Evolutionary conservation across 768 basidiomycete species (phyloP).

Genomic region (Boletus edulis): DNA sequence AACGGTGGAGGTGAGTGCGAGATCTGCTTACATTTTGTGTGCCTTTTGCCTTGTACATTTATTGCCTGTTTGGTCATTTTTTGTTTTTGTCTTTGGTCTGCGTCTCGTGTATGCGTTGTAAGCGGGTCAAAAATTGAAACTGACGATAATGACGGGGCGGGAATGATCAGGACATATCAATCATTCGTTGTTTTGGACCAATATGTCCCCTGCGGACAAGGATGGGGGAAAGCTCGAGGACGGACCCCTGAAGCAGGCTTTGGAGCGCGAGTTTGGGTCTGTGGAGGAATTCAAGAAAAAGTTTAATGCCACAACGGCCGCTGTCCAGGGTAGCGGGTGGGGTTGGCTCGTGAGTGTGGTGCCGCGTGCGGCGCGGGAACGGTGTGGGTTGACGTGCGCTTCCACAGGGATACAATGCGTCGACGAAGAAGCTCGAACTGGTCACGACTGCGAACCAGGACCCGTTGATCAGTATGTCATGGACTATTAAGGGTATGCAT

Average conservation of each 20-base stretch:
- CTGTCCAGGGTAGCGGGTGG: slow-evolving; percentile 97
- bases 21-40: background rate
- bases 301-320: slow-evolving; percentile 86
- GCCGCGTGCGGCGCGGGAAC: background rate
- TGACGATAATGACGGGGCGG: background rate
- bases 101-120: background rate
- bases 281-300: slow-evolving; percentile 83
- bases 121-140: background rate
- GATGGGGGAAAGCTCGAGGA: slow-evolving; percentile 64
- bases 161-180: slow-evolving; percentile 71
- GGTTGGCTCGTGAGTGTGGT: slow-evolving; percentile 79
- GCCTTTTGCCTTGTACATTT: background rate
- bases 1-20: slow-evolving; percentile 80
- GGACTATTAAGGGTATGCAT: background rate
- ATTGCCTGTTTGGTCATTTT: no score
- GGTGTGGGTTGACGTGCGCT: background rate
- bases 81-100: no score
- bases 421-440: slow-evolving; percentile 76
- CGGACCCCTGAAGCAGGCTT: slow-evolving; percentile 72
- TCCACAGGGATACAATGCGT: slow-evolving; percentile 63
- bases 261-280: slow-evolving; percentile 82
- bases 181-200: slow-evolving; percentile 97
- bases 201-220: slow-evolving; percentile 71
- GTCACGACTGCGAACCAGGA: slow-evolving; percentile 97
- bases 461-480: slow-evolving; percentile 62